These are phyloP conservation scores for Hypoxylon rickii DNA, from an alignment of 495 filamentous ascomycete species.

Conservation along the genomic window DNA sequence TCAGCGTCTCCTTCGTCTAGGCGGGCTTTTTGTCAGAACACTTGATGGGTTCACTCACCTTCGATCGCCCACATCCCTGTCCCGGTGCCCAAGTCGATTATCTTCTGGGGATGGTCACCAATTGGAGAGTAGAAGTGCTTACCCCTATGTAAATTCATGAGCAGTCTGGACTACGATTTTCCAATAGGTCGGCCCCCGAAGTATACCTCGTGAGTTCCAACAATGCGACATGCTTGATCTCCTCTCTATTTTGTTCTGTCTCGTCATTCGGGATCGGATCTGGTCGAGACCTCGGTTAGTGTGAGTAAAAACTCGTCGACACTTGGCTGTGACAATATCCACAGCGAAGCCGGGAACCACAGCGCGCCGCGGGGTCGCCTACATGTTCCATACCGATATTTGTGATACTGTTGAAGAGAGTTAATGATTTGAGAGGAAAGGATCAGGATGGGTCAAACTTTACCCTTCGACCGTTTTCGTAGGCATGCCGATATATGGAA, in stretches of 20 bases:
- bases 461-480: conserved; percentile 59
- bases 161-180: neutral
- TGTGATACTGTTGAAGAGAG: conserved; percentile 9
- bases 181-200: no score
- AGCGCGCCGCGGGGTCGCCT: neutral
- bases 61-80: conserved; percentile 64
- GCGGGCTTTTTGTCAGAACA: neutral
- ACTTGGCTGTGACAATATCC: no score
- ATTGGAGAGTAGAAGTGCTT: conserved; percentile 51
- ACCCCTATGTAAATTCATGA: neutral
- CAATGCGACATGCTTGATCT: conserved; percentile 61
- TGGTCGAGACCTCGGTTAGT: neutral
- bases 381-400: conserved; percentile 28
- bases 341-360: no score
- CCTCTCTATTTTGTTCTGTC: conserved; percentile 37
- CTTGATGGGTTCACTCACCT: conserved; percentile 33
- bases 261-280: conserved; percentile 35
- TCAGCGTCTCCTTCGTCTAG: neutral
- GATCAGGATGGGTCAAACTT: neutral
- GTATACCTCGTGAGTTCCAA: conserved; percentile 46
- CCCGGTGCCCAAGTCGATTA: conserved; percentile 60
- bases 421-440: neutral
- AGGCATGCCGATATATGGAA: conserved; percentile 48
- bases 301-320: no score
- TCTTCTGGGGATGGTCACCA: conserved; percentile 43